Conservation (phyloP, 75 land plant species). For the Gnetum montanum region DNA sequence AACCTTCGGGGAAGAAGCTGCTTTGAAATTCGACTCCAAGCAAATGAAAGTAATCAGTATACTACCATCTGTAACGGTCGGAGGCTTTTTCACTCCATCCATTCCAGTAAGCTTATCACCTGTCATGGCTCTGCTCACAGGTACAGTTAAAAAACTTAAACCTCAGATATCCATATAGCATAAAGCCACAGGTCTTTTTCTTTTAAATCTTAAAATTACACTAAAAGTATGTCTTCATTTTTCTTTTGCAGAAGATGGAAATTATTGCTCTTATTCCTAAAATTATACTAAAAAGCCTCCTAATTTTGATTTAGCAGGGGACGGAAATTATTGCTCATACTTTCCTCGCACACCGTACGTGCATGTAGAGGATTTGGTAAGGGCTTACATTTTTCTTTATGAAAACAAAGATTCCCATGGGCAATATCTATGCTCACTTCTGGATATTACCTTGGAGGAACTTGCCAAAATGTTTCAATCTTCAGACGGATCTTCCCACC, state of each 20-base stretch:
- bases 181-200: too few relatives aligned
- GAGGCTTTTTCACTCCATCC: conserved; percentile 2
- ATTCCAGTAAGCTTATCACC: conserved; percentile 1
- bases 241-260: too few relatives aligned
- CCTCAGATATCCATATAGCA: too few relatives aligned
- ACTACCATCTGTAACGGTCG: neutral
- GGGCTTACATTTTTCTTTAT: conserved; percentile 23
- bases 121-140: conserved; percentile 1
- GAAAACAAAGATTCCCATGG: conserved; percentile 23
- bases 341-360: conserved; percentile 5
- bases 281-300: too few relatives aligned
- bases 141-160: too few relatives aligned
- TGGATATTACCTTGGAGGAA: conserved; percentile 19
- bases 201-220: too few relatives aligned
- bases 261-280: too few relatives aligned
- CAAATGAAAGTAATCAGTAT: neutral
- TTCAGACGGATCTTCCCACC: neutral
- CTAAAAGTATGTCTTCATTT: too few relatives aligned
- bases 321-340: neutral
- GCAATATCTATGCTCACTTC: conserved; percentile 33
- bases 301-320: neutral
- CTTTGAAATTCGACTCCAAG: neutral
- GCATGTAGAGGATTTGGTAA: conserved; percentile 38
- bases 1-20: neutral
- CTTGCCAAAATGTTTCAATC: conserved; percentile 16